Evolutionary conservation across 139 green algal genomes (phyloP).

Genomic region (Coccomyxa sp.): DNA sequence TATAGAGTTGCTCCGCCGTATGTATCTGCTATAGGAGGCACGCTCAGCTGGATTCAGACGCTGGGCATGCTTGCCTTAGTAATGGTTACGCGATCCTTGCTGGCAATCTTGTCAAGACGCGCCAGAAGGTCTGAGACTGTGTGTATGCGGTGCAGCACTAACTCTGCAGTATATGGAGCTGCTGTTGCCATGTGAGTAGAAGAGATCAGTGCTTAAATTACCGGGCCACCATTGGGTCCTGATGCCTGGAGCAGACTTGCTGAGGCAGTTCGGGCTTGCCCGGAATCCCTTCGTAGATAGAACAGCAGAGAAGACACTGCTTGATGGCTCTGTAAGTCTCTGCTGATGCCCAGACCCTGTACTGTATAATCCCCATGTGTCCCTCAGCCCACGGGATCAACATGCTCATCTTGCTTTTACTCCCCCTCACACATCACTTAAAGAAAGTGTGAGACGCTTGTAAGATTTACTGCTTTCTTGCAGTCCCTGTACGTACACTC

Average conservation of each 20-base stretch:
- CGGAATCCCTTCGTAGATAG: constrained; percentile 80
- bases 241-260: constrained; percentile 42
- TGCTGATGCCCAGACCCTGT: constrained; percentile 72
- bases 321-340: constrained; percentile 74
- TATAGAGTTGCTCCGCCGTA: no score
- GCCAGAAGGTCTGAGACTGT: neutral
- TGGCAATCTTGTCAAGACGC: neutral
- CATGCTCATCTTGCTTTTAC: no score
- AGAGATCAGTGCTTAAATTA: no score
- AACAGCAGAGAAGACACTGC: constrained; percentile 76
- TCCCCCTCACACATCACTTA: neutral
- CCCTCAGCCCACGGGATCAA: no score
- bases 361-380: constrained; percentile 56
- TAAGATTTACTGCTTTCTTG: neutral
- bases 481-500: neutral
- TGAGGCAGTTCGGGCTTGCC: constrained; percentile 60
- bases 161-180: neutral
- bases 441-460: neutral
- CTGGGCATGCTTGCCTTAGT: no score
- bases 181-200: neutral
- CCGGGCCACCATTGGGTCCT: no score
- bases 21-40: no score
- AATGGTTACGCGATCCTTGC: neutral
- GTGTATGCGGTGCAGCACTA: neutral
- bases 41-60: no score